Evolutionary conservation across 2,329 filamentous ascomycete species (phyloP).

Genomic region (Didymella glomerata): DNA sequence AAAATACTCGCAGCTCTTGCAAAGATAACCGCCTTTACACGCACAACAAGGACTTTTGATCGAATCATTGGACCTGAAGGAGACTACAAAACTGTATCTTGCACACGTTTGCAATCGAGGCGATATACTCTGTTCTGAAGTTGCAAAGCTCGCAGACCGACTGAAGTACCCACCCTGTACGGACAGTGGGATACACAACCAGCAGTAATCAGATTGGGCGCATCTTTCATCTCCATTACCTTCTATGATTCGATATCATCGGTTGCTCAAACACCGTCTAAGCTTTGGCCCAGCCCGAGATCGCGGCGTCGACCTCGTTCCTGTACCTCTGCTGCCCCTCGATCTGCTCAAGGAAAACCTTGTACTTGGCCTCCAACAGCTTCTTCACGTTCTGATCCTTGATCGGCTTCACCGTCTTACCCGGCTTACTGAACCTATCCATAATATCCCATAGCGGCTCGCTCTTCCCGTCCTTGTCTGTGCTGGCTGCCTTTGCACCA

Average conservation of each 20-base stretch:
- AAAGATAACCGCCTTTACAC: background rate
- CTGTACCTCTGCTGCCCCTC: constrained; percentile 84
- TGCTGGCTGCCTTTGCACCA: constrained; percentile 93
- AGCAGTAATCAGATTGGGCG: background rate
- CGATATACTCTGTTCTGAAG: background rate
- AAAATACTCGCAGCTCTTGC: background rate
- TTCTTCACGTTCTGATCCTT: constrained; percentile 77
- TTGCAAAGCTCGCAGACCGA: background rate
- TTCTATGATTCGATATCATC: too few species aligned
- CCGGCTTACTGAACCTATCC: constrained; percentile 96
- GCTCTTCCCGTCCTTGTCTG: constrained; percentile 76
- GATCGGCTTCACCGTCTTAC: constrained; percentile 80
- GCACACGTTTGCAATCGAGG: background rate
- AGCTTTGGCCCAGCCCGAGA: constrained; percentile 44
- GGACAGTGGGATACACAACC: background rate
- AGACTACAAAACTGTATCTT: background rate
- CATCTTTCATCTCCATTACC: background rate
- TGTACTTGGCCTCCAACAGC: constrained; percentile 87
- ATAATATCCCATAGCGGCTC: constrained; percentile 96
- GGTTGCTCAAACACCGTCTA: background rate
- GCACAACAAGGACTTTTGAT: background rate
- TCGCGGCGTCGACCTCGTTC: constrained; percentile 72
- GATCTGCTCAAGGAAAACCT: constrained; percentile 94
- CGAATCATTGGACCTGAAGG: background rate
- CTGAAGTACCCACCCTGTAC: background rate